Conservation (phyloP, 106 monocot species). For the Triglochin maritima region DNA sequence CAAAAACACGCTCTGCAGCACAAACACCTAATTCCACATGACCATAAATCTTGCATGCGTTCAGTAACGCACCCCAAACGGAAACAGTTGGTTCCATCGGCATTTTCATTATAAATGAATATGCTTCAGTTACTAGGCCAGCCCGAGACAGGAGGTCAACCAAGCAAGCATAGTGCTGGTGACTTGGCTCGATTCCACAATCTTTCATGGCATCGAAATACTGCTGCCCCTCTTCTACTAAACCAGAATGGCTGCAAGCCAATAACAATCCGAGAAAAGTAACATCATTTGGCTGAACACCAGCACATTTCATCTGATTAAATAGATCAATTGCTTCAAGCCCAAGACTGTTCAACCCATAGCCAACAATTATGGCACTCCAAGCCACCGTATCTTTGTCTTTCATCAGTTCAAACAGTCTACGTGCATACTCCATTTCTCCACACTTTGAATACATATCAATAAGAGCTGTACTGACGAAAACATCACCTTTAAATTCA, state of each 20-base stretch:
- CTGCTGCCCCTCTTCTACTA: conserved; percentile 46
- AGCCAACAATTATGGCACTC: conserved; percentile 62
- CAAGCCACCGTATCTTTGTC: conserved; percentile 58
- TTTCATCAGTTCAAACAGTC: conserved; percentile 30
- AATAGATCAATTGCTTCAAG: conserved; percentile 50
- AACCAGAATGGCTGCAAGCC: conserved; percentile 61
- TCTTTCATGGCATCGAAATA: conserved; percentile 52
- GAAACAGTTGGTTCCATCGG: conserved; percentile 44
- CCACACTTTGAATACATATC: conserved; percentile 82
- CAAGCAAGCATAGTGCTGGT: conserved; percentile 64
- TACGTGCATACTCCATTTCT: conserved; percentile 29
- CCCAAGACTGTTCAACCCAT: conserved; percentile 46
- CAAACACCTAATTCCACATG: conserved; percentile 38
- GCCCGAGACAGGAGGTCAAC: conserved; percentile 74
- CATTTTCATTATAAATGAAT: conserved; percentile 47
- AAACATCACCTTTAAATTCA: conserved; percentile 32
- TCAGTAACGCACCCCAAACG: conserved; percentile 76
- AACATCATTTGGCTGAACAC: conserved; percentile 49
- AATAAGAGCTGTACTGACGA: conserved; percentile 68
- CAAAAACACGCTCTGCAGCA: conserved; percentile 38
- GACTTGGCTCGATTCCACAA: conserved; percentile 32
- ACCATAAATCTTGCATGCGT: conserved; percentile 53
- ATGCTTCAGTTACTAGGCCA: conserved; percentile 43
- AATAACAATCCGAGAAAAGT: conserved; percentile 57
- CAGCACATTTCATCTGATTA: conserved; percentile 35